Base-by-base conservation (phyloP, 2,329 filamentous ascomycete species). In the Penicillium griseofulvum region DNA sequence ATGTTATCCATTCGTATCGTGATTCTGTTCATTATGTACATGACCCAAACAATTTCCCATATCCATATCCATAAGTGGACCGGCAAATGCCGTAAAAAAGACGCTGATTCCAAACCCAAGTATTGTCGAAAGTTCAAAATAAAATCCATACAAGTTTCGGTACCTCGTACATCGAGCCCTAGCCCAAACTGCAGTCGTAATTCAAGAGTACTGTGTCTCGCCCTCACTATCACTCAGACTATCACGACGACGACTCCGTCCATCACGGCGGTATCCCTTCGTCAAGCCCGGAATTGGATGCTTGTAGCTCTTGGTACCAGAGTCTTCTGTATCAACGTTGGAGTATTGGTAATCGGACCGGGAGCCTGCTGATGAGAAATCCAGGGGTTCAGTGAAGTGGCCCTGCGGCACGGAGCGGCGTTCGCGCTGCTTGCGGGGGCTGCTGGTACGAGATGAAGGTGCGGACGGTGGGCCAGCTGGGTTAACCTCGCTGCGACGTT, bases 211-310 rank as follows among this genome's bases (percentile, higher is more conserved):
- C n/a, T 66, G 63, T 49, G 67, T 72, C 46, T 71, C 68, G 11
- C 71, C 72, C 29, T 81, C 80, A 59, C 80, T 82, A 58, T 83
- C 81, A 65, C 80, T 82, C 69, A 83, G 66, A 64, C 78, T 81
- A 59, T 83, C 81, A 57, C 80, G 74, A 42, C 80, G 68, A 17
- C 73, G 71, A 36, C 78, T 72, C n/a, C 67, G 65, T 17, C 67
- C 66, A 34, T 73, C 71, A 28, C 73, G 72, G 11, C 74, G 68
- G 52, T 76, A 76, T 10, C 73, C 74, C 59, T 74, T 73, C 55
- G 75, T 81, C 63, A 84, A 61, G 0, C 80, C 81, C 0, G 83
- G 81, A 46, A 85, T 81, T 9, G 82, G 77, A 69, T 83, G 82
- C 26, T 80, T 78, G 63, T 85, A 85, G 45, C 74, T 76, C 68